Conservation (phyloP, 139 green algal genomes). For the Chlorella sp. region DNA sequence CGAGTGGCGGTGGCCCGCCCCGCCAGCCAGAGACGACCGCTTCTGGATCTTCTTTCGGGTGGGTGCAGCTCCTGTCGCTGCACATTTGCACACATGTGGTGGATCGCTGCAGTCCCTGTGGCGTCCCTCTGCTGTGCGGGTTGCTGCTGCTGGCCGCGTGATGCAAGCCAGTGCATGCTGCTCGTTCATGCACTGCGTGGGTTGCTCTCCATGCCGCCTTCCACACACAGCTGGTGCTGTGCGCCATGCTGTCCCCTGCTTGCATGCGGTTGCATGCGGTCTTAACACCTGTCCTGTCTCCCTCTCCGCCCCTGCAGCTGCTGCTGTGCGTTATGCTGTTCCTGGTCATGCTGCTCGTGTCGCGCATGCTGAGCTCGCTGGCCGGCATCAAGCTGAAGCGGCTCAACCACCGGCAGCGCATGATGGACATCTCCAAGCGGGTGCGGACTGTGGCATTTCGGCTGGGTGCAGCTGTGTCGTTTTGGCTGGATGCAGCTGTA, state of each 20-base stretch:
- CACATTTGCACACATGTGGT: neutral
- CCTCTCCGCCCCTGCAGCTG: neutral
- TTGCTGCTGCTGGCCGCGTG: no score
- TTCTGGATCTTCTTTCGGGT: conserved; percentile 19
- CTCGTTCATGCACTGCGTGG: no score
- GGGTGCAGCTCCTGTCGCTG: neutral
- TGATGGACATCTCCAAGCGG: conserved; percentile 25
- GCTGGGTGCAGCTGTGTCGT: neutral
- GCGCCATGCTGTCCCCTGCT: neutral
- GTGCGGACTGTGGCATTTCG: neutral
- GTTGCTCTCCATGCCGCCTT: no score
- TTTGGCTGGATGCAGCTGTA: no score
- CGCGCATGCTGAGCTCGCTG: conserved; percentile 2
- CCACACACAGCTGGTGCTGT: no score
- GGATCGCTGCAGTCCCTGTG: no score
- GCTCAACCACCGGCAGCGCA: conserved; percentile 21
- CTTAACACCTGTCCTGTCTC: neutral
- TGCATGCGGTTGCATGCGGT: neutral
- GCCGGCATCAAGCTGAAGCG: conserved; percentile 28
- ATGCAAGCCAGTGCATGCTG: no score
- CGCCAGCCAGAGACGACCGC: neutral
- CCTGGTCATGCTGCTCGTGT: conserved; percentile 3
- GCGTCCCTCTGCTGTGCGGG: no score
- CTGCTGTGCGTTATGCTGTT: conserved; percentile 18
- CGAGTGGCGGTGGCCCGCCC: neutral